Conservation (phyloP, 805 yeast genomes). For the Helenozyma rhizophorensis region DNA sequence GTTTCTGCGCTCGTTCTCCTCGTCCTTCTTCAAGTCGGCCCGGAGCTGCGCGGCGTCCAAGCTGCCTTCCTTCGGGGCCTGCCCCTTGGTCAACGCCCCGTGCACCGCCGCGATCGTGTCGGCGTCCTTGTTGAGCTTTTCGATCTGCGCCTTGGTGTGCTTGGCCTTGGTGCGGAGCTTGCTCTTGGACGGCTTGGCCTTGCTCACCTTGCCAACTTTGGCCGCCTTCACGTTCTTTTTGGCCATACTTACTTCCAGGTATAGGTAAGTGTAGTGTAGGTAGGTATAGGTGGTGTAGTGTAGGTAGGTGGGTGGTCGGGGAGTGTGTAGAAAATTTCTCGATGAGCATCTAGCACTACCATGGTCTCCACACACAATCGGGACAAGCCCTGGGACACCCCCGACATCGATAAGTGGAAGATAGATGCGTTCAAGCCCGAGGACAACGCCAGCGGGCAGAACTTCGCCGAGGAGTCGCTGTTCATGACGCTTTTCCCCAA, state of each 20-base stretch:
- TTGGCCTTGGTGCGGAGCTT: conserved; percentile 16
- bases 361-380: conserved; percentile 93
- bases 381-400: conserved; percentile 98
- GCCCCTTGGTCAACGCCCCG: conserved; percentile 8
- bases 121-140: conserved; percentile 29
- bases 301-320: too few species aligned
- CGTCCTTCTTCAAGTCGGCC: conserved; percentile 38
- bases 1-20: conserved; percentile 21
- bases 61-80: conserved; percentile 17
- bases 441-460: conserved; percentile 79
- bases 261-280: background rate
- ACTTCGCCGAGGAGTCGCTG: conserved; percentile 93
- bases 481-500: conserved; percentile 95
- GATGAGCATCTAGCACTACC: conserved; percentile 7
- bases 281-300: background rate
- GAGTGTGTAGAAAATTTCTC: too few species aligned
- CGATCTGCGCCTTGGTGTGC: conserved; percentile 29
- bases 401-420: conserved; percentile 90
- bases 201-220: background rate
- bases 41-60: conserved; percentile 33
- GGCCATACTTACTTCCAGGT: too few species aligned
- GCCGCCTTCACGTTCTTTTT: background rate
- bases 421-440: conserved; percentile 85
- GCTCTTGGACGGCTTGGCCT: background rate
- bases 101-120: conserved; percentile 18